Base-by-base conservation (phyloP, 2,329 filamentous ascomycete genomes). In the Beauveria caledonica region DNA sequence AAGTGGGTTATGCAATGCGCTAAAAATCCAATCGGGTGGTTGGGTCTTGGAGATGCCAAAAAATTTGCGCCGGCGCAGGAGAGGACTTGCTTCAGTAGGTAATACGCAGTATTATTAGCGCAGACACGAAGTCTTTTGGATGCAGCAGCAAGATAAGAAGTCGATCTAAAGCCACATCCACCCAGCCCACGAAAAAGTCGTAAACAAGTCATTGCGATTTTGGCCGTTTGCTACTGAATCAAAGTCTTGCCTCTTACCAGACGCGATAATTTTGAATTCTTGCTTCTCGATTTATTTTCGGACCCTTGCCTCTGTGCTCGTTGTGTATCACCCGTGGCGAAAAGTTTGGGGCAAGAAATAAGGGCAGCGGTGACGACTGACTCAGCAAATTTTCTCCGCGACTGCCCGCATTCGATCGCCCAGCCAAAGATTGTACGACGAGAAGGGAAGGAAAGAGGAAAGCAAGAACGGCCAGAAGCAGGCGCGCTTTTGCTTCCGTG, bases 341-440 rank as follows among this genome's bases (percentile, higher is more conserved):
- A 67, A 70, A 66, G 68, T 70, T 68, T 69, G 72, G 72, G 72
- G 72, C 72, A 73, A 66, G 70, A 71, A 72, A 72, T 73, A 72
- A 75, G 71, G 72, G 73, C 73, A 74, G 64, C 65, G 63, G 67
- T 58, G 63, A 63, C 64, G 68, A 66, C 72, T 74, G 68, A 73
- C 67, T 74, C 72, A 74, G 73, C 75, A 76, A 74, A 74, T 71
- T 75, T 75, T 75, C 71, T 73, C 70, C 71, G 65, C 63, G 65
- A 66, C 66, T 67, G 68, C 70, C 67, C 64, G 66, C 70, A 67
- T 60, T 62, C 45, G 27, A 60, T 61, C 39, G 48, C 36, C 62
- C 51, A 21, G 29, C 19, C 50, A 49, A 49, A 36, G 45, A 39
- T 3, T 46, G 19, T 36, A 49, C 44, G 15, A 39, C 25, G 13